phyloP scores from a whole-genome alignment of 495 filamentous ascomycete genomes.

The Usnea hakonensis region DNA sequence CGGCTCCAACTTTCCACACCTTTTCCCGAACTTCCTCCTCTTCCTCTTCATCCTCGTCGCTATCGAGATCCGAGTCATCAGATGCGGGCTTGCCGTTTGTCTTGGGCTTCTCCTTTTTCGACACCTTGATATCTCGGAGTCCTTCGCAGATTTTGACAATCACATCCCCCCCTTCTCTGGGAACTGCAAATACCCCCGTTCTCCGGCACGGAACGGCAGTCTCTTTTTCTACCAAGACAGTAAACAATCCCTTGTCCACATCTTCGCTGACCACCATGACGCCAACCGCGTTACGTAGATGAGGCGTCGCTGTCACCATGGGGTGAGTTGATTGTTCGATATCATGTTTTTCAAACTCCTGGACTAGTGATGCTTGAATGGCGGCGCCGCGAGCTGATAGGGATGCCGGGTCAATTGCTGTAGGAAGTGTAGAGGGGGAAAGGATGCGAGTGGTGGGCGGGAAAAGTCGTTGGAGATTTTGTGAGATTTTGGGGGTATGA shows the following conservation, averaged over 20 bases:
- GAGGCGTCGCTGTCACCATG: constrained; percentile 85
- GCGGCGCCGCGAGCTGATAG: constrained; percentile 83
- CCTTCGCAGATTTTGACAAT: constrained; percentile 83
- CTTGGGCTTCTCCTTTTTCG: constrained; percentile 66
- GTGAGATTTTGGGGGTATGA: constrained; percentile 88
- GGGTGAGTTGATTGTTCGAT: constrained; percentile 95
- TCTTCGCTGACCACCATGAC: constrained; percentile 65
- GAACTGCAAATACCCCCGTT: constrained; percentile 63
- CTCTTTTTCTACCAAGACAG: constrained; percentile 68
- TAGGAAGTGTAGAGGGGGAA: constrained; percentile 66
- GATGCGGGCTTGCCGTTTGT: constrained; percentile 43
- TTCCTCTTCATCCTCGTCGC: constrained; percentile 65
- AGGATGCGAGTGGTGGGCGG: constrained; percentile 68
- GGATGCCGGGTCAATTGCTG: constrained; percentile 88
- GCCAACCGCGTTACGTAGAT: constrained; percentile 81
- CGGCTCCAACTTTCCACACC: constrained; percentile 80
- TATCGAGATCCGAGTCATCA: constrained; percentile 54
- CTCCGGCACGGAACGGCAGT: constrained; percentile 86
- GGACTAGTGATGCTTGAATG: constrained; percentile 86
- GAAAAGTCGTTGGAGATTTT: constrained; percentile 69
- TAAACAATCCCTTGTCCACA: constrained; percentile 56
- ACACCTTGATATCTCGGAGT: constrained; percentile 78
- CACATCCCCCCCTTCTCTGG: constrained; percentile 75
- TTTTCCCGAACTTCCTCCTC: constrained; percentile 81
- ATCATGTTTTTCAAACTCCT: constrained; percentile 85